Percentiles rank a stretch among this genome's conserved stretches.
phyloP scores from a whole-genome alignment of 2,329 filamentous ascomycete genomes.

The Geosmithia morbida region DNA sequence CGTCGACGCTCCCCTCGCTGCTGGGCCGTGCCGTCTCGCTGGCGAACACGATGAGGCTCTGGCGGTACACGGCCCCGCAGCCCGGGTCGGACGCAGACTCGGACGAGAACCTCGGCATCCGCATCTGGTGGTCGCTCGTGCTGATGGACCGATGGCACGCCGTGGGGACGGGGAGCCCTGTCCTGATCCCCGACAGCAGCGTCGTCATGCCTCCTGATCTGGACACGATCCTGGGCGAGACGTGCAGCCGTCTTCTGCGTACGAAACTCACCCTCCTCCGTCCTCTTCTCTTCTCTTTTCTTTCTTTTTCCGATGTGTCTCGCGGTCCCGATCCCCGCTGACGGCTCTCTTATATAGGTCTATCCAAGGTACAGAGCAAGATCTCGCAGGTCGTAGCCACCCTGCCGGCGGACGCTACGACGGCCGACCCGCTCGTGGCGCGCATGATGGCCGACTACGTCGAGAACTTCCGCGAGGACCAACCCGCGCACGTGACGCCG shows the following conservation, averaged over 20 bases:
- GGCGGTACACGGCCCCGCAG: slow-evolving; percentile 24
- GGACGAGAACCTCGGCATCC: slow-evolving; percentile 45
- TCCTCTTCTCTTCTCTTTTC: background rate
- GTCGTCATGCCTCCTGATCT: slow-evolving; percentile 46
- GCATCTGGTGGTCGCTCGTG: slow-evolving; percentile 60
- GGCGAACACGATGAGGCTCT: slow-evolving; percentile 51
- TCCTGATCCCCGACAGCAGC: slow-evolving; percentile 47
- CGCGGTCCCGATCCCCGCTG: slow-evolving; percentile 4
- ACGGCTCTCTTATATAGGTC: slow-evolving; percentile 19
- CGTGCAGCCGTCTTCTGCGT: slow-evolving; percentile 50
- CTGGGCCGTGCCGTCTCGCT: slow-evolving; percentile 52
- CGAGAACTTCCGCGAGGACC: slow-evolving; percentile 50
- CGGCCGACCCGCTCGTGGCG: slow-evolving; percentile 17
- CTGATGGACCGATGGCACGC: slow-evolving; percentile 63
- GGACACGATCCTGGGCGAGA: slow-evolving; percentile 44
- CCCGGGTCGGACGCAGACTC: slow-evolving; percentile 39
- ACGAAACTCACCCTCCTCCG: no score
- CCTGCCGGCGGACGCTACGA: slow-evolving; percentile 17
- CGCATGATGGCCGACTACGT: slow-evolving; percentile 20
- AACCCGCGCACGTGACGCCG: slow-evolving; percentile 42
- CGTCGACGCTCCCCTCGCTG: slow-evolving; percentile 29
- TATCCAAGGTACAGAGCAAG: slow-evolving; percentile 39
- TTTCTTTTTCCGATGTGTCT: background rate
- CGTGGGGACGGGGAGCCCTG: slow-evolving; percentile 46
- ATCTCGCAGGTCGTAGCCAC: slow-evolving; percentile 22